Evolutionary conservation across 1,284 basidiomycete genomes (phyloP), one percentile per base, ranked within the genome.

Genomic region (Schizophyllum amplum): DNA sequence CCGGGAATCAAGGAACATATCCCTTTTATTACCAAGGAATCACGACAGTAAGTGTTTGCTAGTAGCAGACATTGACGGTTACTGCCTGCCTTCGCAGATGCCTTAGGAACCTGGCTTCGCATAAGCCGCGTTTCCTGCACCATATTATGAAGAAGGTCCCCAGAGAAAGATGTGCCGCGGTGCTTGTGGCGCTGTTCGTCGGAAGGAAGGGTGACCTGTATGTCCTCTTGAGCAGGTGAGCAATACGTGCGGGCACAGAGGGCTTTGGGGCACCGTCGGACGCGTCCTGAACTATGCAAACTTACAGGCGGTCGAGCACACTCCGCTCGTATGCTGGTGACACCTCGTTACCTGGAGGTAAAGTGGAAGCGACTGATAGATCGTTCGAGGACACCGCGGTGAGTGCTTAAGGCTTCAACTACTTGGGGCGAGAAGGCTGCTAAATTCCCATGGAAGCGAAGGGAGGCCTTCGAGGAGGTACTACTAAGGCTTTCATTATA

Each of bases 321-420:
- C 71, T 94, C 64, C 75, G 84, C 48, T 79, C 85, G 4, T 94
- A 88, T 63, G 88, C 90, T 0, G 87, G 89, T 0, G 91, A 94
- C 68, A 94, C 92, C 0, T 86, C 89, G 1, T 70, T 94, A 4
- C 91, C 91, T 0, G 92, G 92, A 4, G 91, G 92, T 0, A 91
- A 86, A 65, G 78, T 85, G 20, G 92, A 94, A 24, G 73, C 74
- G 1, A 75, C 73, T 21, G 92, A 94, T 67, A 68, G 66, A 60
- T 82, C 79, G 48, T 72, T 85, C 13, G 91, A 93, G 67, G 86
- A 86, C 60, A 88, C 91, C 1, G 92, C 91, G 20, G 90, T 92
- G 69, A 64, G 84, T 75, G 13, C 27, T 0, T 56, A 42, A 21
- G 42, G 15, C 26, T 27, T 53, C 24, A 42, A 4, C 52, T 26